phyloP scores from a whole-genome alignment of 140 eudicot species.

The Ambrosia hybrid region DNA sequence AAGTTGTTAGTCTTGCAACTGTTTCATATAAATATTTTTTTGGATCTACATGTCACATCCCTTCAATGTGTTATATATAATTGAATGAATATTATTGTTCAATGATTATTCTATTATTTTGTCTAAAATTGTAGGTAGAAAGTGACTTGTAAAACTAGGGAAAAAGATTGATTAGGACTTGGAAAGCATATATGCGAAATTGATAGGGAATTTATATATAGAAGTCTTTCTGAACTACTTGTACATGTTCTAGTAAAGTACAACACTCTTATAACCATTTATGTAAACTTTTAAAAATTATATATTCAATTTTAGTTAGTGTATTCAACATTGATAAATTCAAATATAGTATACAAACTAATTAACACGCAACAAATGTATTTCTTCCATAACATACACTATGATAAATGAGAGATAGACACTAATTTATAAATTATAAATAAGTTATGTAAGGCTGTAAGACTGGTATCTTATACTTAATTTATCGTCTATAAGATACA shows the following conservation, averaged over 20 bases:
- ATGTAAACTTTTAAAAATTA: too few relatives aligned
- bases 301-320: too few relatives aligned
- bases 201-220: slow-evolving; percentile 33
- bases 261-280: too few relatives aligned
- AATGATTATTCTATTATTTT: slow-evolving; percentile 32
- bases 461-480: too few relatives aligned
- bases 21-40: background rate
- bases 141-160: slow-evolving; percentile 34
- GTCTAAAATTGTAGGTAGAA: slow-evolving; percentile 34
- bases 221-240: slow-evolving; percentile 24
- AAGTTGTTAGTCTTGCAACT: background rate
- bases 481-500: too few relatives aligned
- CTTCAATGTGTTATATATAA: background rate
- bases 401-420: background rate
- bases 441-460: too few relatives aligned
- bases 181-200: slow-evolving; percentile 36
- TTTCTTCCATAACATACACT: too few relatives aligned
- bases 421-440: background rate
- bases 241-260: background rate
- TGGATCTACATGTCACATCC: slow-evolving; percentile 15
- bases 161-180: slow-evolving; percentile 44
- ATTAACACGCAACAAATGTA: background rate
- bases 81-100: slow-evolving; percentile 23
- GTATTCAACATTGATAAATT: too few relatives aligned
- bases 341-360: background rate